Evolutionary conservation across 768 basidiomycete genomes (phyloP).

Genomic region (Albatrellus ellisii): DNA sequence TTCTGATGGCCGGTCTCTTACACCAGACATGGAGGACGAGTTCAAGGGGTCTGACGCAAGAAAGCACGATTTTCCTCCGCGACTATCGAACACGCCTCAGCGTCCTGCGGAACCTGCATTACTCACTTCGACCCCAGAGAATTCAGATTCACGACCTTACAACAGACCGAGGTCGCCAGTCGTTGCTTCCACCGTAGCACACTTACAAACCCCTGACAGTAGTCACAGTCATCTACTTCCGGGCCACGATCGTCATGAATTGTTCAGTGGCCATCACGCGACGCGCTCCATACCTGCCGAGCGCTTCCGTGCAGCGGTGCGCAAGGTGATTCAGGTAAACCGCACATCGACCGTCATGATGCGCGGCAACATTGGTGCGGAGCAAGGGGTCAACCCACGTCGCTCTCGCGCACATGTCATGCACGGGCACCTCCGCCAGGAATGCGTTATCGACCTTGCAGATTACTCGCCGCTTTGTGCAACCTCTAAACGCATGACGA

Average conservation of each 20-base stretch:
- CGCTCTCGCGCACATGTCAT: conserved; percentile 39
- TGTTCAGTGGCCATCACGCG: background rate
- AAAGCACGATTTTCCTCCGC: background rate
- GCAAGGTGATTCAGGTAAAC: conserved; percentile 50
- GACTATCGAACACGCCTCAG: too few species aligned
- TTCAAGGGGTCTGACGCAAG: background rate
- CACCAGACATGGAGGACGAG: conserved; percentile 3
- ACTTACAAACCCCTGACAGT: too few species aligned
- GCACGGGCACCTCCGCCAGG: conserved; percentile 44
- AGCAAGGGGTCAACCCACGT: conserved; percentile 61
- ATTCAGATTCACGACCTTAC: too few species aligned
- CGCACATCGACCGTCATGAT: conserved; percentile 31
- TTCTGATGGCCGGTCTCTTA: conserved; percentile 3
- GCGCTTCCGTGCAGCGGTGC: conserved; percentile 39
- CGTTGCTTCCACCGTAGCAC: background rate
- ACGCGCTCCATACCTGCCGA: conserved; percentile 27
- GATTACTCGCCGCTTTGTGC: conserved; percentile 51
- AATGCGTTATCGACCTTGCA: conserved; percentile 52
- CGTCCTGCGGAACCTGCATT: too few species aligned
- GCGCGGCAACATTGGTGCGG: conserved; percentile 39
- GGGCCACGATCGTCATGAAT: too few species aligned
- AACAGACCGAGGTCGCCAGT: background rate
- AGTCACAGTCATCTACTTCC: too few species aligned
- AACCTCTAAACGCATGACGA: conserved; percentile 42
- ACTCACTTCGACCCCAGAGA: too few species aligned